These are phyloP conservation scores for Aspergillus sp. DNA, from an alignment of 2,329 filamentous ascomycete species.

Conservation along the genomic window DNA sequence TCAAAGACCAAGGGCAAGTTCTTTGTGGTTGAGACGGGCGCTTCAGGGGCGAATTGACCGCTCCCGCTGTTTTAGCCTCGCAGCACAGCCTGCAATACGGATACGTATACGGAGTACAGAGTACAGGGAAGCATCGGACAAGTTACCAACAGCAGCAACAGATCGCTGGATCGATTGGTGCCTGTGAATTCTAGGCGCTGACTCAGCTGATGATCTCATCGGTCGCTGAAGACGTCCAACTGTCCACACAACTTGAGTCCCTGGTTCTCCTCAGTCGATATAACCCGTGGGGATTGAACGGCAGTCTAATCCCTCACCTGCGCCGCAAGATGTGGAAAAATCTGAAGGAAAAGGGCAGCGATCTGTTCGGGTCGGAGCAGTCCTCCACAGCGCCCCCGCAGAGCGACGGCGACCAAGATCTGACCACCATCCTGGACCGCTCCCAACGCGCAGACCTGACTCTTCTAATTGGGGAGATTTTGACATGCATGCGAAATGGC, in stretches of 20 bases:
- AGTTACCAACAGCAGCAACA: too few species aligned
- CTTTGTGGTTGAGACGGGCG: slow-evolving; percentile 66
- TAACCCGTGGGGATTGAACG: background rate
- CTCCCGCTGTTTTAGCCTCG: background rate
- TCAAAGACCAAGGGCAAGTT: slow-evolving; percentile 67
- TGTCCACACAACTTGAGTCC: background rate
- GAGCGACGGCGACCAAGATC: slow-evolving; percentile 35
- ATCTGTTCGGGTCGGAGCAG: slow-evolving; percentile 26
- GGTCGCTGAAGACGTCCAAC: slow-evolving; percentile 8
- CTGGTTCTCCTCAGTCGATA: slow-evolving; percentile 3
- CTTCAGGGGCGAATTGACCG: slow-evolving; percentile 7
- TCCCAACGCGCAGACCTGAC: slow-evolving; percentile 44
- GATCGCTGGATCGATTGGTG: too few species aligned
- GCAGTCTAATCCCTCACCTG: background rate
- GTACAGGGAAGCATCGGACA: too few species aligned
- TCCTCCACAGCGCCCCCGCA: slow-evolving; percentile 18
- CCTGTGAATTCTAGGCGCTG: slow-evolving; percentile 12
- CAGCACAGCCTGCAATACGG: background rate
- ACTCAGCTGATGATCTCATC: slow-evolving; percentile 23
- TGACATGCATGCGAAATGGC: slow-evolving; percentile 39
- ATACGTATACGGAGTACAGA: background rate
- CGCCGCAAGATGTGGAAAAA: slow-evolving; percentile 29
- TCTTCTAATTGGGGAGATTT: slow-evolving; percentile 39
- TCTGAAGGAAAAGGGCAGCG: slow-evolving; percentile 31
- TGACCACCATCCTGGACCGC: slow-evolving; percentile 42